These are phyloP conservation scores for Epichloe coenophiala DNA, from an alignment of 2,329 filamentous ascomycete genomes.

Conservation along the genomic window DNA sequence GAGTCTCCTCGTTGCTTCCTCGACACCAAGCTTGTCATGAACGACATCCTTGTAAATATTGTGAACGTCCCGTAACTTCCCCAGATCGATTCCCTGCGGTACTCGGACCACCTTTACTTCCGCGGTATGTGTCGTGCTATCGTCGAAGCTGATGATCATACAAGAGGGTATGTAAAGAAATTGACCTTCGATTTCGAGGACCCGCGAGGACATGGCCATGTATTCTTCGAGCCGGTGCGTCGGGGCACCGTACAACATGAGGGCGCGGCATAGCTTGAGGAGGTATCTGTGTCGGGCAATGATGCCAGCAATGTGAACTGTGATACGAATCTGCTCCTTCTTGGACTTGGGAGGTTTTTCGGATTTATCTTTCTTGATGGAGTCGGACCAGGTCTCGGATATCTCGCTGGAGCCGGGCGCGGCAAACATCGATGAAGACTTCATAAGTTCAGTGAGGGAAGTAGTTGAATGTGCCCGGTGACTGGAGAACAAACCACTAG, in stretches of 20 bases:
- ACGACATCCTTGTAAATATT: conserved; percentile 74
- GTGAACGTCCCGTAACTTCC: conserved; percentile 60
- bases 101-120: conserved; percentile 64
- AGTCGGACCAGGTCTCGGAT: conserved; percentile 30
- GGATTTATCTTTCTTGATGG: conserved; percentile 26
- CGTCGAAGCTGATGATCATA: conserved; percentile 90
- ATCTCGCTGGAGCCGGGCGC: conserved; percentile 31
- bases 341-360: conserved; percentile 22
- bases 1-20: conserved; percentile 51
- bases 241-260: conserved; percentile 85
- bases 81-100: conserved; percentile 57
- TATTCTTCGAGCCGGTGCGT: conserved; percentile 88
- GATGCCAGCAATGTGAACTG: conserved; percentile 50
- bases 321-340: conserved; percentile 32
- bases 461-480: conserved; percentile 29
- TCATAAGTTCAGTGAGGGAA: conserved; percentile 36
- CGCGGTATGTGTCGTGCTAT: conserved; percentile 58
- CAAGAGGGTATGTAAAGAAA: conserved; percentile 84
- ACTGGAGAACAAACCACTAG: conserved; percentile 27
- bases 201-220: conserved; percentile 78
- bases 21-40: conserved; percentile 59
- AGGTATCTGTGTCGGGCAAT: conserved; percentile 73
- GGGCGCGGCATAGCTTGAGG: conserved; percentile 66
- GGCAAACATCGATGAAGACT: conserved; percentile 39
- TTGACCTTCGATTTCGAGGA: conserved; percentile 77